Evolutionary conservation across 2,329 filamentous ascomycete genomes (phyloP), one percentile per base, ranked within the genome.

Genomic region (Allantophomopsis lycopodina): DNA sequence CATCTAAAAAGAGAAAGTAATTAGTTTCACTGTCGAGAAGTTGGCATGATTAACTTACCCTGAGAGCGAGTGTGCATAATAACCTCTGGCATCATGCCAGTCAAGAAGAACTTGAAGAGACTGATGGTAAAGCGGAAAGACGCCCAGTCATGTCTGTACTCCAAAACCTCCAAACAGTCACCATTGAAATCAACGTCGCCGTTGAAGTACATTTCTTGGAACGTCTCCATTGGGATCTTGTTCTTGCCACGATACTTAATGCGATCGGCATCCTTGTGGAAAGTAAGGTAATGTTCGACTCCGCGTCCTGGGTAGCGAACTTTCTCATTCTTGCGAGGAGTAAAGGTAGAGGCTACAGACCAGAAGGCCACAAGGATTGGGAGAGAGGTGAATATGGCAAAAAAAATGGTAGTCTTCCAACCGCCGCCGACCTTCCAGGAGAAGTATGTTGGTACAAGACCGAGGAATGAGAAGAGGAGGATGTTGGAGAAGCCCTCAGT

Each of bases 261-360:
- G 44, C 61, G 62, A 53, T 76, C 70, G 46, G 66, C 65, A 37
- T 67, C 60, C 44, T 66, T 68, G 54, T 86, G 83, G 70, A 91
- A 91, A 44, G 74, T 79, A 49, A 91, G 76, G 66, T 96, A 96
- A 66, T 88, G 74, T 64, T 95, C 88, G 48, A 96, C 76, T 39
- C 85, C 84, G 45, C 81, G 83, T 51, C 87, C 88, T 37, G 89
- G 86, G 49, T 82, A 77, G 60, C 74, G 82, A 59, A 76, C 88
- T 68, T 96, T 95, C 58, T 95, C 88, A 58, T 88, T 95, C 66
- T 81, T 85, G 59, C 89, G 84, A 39, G 88, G 86, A 48, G 83
- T 86, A 58, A 89, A 76, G 49, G 77, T 68, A 3, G 89, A 95
- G 44, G 77, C 73, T 39, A 83, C 59, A 51, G 81, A 71, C 88